Percentiles rank a stretch among this genome's conserved stretches.
Conservation (phyloP, 1,284 basidiomycete genomes). For the Fistulinella staudtii region DNA sequence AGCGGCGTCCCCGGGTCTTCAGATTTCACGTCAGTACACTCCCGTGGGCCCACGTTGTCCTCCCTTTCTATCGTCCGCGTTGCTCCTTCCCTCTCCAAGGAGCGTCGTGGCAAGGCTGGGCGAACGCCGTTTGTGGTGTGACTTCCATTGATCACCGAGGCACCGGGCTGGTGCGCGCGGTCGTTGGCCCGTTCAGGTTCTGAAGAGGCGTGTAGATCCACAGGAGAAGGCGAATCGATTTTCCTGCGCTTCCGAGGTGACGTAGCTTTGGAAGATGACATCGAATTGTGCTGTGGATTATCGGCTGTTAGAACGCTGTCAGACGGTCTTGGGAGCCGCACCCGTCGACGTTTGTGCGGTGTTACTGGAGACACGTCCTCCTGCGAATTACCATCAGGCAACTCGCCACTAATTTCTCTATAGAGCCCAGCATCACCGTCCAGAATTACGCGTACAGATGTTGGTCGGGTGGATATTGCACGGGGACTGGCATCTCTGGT, state of each 20-base stretch:
- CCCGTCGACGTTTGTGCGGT: constrained; percentile 29
- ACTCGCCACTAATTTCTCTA: too few relatives aligned
- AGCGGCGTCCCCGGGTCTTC: constrained; percentile 53
- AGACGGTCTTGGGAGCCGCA: constrained; percentile 17
- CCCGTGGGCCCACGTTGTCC: constrained; percentile 9
- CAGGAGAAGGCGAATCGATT: constrained; percentile 16
- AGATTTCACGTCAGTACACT: constrained; percentile 37
- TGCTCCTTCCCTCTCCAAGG: not conserved
- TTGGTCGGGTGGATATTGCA: constrained; percentile 15
- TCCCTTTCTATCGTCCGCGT: constrained; percentile 4
- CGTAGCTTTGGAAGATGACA: constrained; percentile 10
- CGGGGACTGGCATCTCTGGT: constrained; percentile 12
- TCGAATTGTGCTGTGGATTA: constrained; percentile 1
- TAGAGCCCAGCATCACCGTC: too few relatives aligned
- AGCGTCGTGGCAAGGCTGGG: constrained; percentile 3
- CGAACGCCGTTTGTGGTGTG: constrained; percentile 18
- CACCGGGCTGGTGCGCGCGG: too few relatives aligned
- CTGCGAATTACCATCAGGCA: too few relatives aligned
- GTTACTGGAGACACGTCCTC: constrained; percentile 8
- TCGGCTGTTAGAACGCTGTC: not conserved
- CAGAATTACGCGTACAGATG: constrained; percentile 16
- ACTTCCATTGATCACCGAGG: constrained; percentile 16
- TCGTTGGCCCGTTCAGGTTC: too few relatives aligned
- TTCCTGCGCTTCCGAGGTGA: constrained; percentile 29
- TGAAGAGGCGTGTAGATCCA: constrained; percentile 8